Conservation (phyloP, 352 stramenopile species). For the Phytophthora litchii region DNA sequence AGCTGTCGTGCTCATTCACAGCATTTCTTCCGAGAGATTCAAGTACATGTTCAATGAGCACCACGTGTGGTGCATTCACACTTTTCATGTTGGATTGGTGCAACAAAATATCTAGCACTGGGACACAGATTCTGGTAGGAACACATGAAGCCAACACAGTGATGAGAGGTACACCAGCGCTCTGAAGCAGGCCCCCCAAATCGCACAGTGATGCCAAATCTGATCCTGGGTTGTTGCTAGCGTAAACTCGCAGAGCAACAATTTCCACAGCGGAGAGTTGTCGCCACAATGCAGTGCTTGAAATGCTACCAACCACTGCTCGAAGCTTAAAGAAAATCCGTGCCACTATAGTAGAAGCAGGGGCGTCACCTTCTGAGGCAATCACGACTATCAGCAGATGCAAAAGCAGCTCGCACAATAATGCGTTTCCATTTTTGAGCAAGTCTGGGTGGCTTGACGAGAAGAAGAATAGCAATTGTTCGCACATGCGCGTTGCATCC, state of each 20-base stretch:
- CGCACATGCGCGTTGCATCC: slow-evolving; percentile 46
- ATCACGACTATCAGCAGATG: slow-evolving; percentile 44
- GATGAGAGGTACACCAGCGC: slow-evolving; percentile 32
- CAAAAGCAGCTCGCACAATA: slow-evolving; percentile 46
- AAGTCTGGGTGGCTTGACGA: slow-evolving; percentile 6
- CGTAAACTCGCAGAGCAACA: slow-evolving; percentile 30
- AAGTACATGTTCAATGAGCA: slow-evolving; percentile 45
- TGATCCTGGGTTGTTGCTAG: slow-evolving; percentile 14
- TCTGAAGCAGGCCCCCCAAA: slow-evolving; percentile 29
- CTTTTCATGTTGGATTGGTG: slow-evolving; percentile 2
- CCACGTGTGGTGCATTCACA: slow-evolving; percentile 26
- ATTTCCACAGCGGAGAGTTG: slow-evolving; percentile 48
- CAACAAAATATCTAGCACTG: slow-evolving; percentile 33
- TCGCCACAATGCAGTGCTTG: slow-evolving; percentile 15
- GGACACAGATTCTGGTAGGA: slow-evolving; percentile 9
- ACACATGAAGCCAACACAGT: slow-evolving; percentile 27
- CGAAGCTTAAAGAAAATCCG: slow-evolving; percentile 52
- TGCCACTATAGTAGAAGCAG: slow-evolving; percentile 13
- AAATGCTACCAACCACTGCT: slow-evolving; percentile 14
- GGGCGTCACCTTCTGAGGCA: slow-evolving; percentile 4
- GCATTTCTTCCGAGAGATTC: slow-evolving; percentile 26
- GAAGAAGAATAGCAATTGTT: slow-evolving; percentile 59
- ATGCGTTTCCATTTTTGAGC: background rate
- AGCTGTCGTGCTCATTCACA: slow-evolving; percentile 15
- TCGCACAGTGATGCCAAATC: slow-evolving; percentile 24